A percentile compares a stretch with the other conserved stretches of the same genome.
Evolutionary conservation across 305 asterid genomes (phyloP).

Genomic region (Striga hermonthica): DNA sequence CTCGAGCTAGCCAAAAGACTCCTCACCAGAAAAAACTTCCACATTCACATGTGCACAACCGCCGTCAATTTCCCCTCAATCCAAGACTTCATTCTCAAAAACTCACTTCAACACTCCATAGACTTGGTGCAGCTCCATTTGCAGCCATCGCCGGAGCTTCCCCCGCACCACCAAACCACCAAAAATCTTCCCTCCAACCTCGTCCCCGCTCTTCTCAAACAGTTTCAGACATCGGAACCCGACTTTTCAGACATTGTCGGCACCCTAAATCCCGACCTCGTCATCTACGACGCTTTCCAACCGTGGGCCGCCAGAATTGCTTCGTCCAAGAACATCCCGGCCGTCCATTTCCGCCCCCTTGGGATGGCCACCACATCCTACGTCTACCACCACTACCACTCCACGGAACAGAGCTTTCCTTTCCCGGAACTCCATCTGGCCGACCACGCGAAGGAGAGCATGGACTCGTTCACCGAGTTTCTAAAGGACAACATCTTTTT

Average conservation of each 20-base stretch:
- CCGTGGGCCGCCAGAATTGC: constrained; percentile 36
- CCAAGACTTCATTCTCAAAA: neutral
- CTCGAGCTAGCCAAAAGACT: constrained; percentile 37
- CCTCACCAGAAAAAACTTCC: constrained; percentile 20
- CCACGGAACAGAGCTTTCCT: neutral
- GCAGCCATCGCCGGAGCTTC: constrained; percentile 31
- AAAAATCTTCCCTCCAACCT: constrained; percentile 26
- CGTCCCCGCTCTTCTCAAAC: neutral
- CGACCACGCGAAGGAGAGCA: constrained; percentile 19
- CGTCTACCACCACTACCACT: constrained; percentile 20
- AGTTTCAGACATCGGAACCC: constrained; percentile 24
- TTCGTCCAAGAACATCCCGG: neutral
- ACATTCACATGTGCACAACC: constrained; percentile 34
- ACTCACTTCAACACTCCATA: neutral
- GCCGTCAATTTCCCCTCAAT: constrained; percentile 32
- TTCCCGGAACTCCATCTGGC: constrained; percentile 32
- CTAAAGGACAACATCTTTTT: neutral
- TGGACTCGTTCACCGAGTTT: neutral
- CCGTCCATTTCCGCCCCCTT: constrained; percentile 30
- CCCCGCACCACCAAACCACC: constrained; percentile 32
- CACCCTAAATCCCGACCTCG: constrained; percentile 24
- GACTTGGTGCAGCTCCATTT: constrained; percentile 32
- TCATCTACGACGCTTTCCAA: constrained; percentile 31
- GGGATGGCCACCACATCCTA: constrained; percentile 31
- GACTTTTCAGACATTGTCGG: constrained; percentile 12